A percentile compares a stretch with the other conserved stretches of the same genome.
Conservation (phyloP, 2,329 filamentous ascomycete species). For the Anthostomella pinea region DNA sequence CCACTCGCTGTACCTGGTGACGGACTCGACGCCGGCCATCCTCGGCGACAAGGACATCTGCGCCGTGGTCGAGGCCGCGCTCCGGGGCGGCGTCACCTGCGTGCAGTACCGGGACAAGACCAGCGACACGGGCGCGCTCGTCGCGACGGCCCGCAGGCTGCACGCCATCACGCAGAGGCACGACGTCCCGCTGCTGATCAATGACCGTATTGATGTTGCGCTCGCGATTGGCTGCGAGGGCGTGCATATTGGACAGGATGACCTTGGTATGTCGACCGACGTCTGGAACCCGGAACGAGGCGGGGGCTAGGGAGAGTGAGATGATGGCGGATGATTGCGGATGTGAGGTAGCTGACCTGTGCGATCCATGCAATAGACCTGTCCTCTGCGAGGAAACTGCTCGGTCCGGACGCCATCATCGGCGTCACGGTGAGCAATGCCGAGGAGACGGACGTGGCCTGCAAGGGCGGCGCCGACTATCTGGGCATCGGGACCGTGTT, state of each 20-base stretch:
- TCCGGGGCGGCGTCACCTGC: conserved; percentile 77
- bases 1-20: conserved; percentile 87
- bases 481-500: conserved; percentile 89
- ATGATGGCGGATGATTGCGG: too few relatives aligned
- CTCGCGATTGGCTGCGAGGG: conserved; percentile 84
- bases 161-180: conserved; percentile 67
- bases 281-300: too few relatives aligned
- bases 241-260: conserved; percentile 93
- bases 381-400: conserved; percentile 63
- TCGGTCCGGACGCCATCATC: conserved; percentile 77
- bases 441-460: conserved; percentile 70
- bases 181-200: conserved; percentile 80
- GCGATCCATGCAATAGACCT: conserved; percentile 45
- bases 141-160: conserved; percentile 67
- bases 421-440: conserved; percentile 79
- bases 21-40: conserved; percentile 84
- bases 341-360: too few relatives aligned
- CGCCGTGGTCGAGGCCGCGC: conserved; percentile 69
- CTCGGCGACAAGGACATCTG: conserved; percentile 69
- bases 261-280: conserved; percentile 75
- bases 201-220: conserved; percentile 88
- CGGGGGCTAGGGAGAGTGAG: too few relatives aligned
- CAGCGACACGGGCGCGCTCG: conserved; percentile 67
- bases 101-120: conserved; percentile 92
- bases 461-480: conserved; percentile 78